A percentile compares a stretch with the other conserved stretches of the same genome.
These are phyloP conservation scores for Penicillium tannophilum DNA, from an alignment of 495 filamentous ascomycete genomes.

Conservation along the genomic window DNA sequence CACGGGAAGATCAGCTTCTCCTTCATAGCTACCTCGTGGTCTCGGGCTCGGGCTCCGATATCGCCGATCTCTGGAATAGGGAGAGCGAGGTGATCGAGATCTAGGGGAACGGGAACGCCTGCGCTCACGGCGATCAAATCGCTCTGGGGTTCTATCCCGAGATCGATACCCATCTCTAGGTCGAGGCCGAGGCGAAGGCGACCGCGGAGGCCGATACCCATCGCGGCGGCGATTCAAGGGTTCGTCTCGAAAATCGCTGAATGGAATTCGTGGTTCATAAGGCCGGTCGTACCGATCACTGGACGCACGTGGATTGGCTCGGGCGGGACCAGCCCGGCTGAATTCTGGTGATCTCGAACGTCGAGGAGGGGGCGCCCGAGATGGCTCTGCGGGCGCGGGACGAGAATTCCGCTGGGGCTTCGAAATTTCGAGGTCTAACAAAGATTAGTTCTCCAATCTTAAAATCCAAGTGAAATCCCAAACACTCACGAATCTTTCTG, in stretches of 20 bases:
- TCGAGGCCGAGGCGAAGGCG: constrained; percentile 62
- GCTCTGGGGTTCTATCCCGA: constrained; percentile 56
- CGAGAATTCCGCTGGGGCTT: constrained; percentile 81
- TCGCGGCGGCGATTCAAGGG: constrained; percentile 54
- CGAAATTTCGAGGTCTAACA: constrained; percentile 86
- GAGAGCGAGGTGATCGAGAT: constrained; percentile 53
- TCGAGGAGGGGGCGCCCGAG: constrained; percentile 42
- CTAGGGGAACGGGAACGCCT: constrained; percentile 67
- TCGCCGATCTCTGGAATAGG: constrained; percentile 55
- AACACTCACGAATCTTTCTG: constrained; percentile 84
- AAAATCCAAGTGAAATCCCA: neutral
- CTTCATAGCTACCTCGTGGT: constrained; percentile 50
- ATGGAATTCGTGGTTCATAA: constrained; percentile 42
- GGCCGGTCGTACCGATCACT: constrained; percentile 49
- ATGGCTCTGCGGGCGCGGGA: constrained; percentile 42
- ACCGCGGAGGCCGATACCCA: constrained; percentile 65
- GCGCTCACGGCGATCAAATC: constrained; percentile 61
- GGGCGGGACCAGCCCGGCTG: constrained; percentile 48
- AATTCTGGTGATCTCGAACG: constrained; percentile 76
- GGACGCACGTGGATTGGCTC: constrained; percentile 33
- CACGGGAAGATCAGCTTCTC: constrained; percentile 66
- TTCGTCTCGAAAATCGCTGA: constrained; percentile 55
- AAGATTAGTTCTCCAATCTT: constrained; percentile 6
- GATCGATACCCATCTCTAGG: constrained; percentile 71
- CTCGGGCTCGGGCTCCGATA: constrained; percentile 73